Conservation (phyloP, 495 filamentous ascomycete genomes). For the Daldinia vernicosa region DNA sequence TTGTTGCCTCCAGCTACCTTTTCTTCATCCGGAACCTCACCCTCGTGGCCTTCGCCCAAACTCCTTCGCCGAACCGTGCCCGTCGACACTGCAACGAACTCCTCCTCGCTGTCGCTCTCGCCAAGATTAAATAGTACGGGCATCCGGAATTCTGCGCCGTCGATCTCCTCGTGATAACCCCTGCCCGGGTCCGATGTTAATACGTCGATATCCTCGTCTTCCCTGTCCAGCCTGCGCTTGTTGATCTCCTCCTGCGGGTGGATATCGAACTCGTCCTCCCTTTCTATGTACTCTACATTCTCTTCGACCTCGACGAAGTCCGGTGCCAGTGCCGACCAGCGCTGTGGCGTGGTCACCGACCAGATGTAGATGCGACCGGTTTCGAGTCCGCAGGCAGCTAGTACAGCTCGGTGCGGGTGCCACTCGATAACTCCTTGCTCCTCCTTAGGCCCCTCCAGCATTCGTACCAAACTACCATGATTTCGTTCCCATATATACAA, state of each 20-base stretch:
- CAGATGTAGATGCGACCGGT: slow-evolving; percentile 90
- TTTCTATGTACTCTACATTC: slow-evolving; percentile 94
- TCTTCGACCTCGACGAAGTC: slow-evolving; percentile 98
- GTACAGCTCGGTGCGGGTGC: slow-evolving; percentile 88
- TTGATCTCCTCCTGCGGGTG: slow-evolving; percentile 95
- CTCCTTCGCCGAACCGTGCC: slow-evolving; percentile 85
- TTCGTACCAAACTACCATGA: slow-evolving; percentile 92
- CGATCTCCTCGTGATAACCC: slow-evolving; percentile 63
- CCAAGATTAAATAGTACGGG: slow-evolving; percentile 85
- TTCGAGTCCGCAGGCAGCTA: slow-evolving; percentile 91
- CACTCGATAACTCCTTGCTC: slow-evolving; percentile 95
- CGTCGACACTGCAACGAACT: slow-evolving; percentile 83
- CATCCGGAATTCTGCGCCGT: slow-evolving; percentile 73
- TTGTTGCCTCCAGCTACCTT: slow-evolving; percentile 50
- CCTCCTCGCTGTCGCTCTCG: slow-evolving; percentile 81
- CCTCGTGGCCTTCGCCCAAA: slow-evolving; percentile 54
- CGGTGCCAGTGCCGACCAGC: slow-evolving; percentile 95
- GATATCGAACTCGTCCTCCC: slow-evolving; percentile 97
- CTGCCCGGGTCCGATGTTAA: slow-evolving; percentile 76
- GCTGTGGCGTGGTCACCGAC: slow-evolving; percentile 90
- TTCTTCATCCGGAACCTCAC: slow-evolving; percentile 52
- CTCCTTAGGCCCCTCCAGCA: slow-evolving; percentile 93
- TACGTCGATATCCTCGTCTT: slow-evolving; percentile 88
- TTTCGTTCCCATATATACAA: slow-evolving; percentile 98
- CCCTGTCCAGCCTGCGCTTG: slow-evolving; percentile 84